Percentiles rank a stretch among this genome's conserved stretches.
These are phyloP conservation scores for Boletellus emodensis DNA, from an alignment of 768 basidiomycete genomes.

Conservation along the genomic window DNA sequence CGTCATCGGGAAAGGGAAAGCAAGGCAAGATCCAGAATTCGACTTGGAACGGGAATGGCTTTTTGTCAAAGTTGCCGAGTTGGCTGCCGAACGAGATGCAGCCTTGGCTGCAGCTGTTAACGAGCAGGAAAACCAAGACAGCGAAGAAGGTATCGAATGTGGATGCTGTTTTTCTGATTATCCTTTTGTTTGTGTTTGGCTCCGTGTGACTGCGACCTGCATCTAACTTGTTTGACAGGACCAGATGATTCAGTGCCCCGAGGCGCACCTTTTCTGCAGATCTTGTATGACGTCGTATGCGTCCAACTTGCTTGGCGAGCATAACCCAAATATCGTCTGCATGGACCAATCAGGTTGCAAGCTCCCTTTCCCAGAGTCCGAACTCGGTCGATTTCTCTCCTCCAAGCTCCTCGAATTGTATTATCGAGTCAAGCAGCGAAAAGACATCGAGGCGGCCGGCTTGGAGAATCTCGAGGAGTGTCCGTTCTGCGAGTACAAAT, in stretches of 20 bases:
- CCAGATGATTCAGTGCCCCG: constrained; percentile 85
- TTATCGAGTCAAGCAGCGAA: constrained; percentile 68
- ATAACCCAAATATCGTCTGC: constrained; percentile 63
- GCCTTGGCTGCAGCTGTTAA: constrained; percentile 31
- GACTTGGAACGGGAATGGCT: constrained; percentile 46
- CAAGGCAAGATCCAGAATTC: constrained; percentile 44
- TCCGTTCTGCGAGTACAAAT: constrained; percentile 86
- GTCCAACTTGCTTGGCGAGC: constrained; percentile 60
- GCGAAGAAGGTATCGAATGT: constrained; percentile 70
- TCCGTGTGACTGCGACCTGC: neutral
- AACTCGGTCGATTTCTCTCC: constrained; percentile 65
- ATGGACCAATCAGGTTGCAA: constrained; percentile 79
- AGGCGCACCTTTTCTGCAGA: constrained; percentile 83
- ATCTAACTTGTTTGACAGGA: constrained; percentile 41
- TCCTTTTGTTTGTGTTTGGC: constrained; percentile 53
- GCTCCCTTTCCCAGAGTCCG: constrained; percentile 60
- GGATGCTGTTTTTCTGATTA: constrained; percentile 81
- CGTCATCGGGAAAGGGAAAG: constrained; percentile 38
- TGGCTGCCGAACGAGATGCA: constrained; percentile 24
- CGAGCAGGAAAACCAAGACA: constrained; percentile 44
- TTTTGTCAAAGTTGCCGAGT: constrained; percentile 30
- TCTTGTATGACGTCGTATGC: constrained; percentile 68
- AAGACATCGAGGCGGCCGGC: constrained; percentile 74
- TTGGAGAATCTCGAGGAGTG: constrained; percentile 84
- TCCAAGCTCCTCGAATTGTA: constrained; percentile 66